Percentiles rank a stretch among this genome's conserved stretches.
Conservation (phyloP, 345 rosid species). For the Atalantia buxifolia region DNA sequence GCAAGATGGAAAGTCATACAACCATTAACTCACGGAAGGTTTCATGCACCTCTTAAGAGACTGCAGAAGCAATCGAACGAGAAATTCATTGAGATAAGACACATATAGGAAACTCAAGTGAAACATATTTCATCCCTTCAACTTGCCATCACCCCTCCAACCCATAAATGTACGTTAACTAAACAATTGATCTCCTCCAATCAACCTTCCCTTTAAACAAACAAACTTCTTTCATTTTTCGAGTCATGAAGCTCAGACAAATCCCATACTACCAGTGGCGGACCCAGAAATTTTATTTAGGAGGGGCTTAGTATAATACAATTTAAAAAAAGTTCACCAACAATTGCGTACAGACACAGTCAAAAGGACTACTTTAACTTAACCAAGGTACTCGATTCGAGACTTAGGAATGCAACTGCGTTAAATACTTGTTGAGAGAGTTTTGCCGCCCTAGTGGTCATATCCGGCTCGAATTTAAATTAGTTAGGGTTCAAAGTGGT, state of each 20-base stretch:
- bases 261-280: not conserved
- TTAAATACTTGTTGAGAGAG: no score
- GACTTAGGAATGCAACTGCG: no score
- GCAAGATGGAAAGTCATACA: not conserved
- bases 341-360: no score
- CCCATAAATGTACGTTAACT: no score
- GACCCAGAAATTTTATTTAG: no score
- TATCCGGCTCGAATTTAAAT: no score
- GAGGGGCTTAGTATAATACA: no score
- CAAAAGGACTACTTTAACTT: no score
- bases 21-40: not conserved
- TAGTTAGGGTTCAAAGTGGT: no score
- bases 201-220: not conserved
- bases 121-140: not conserved
- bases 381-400: no score
- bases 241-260: not conserved
- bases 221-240: not conserved
- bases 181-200: not conserved
- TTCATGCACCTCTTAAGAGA: not conserved
- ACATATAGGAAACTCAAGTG: not conserved
- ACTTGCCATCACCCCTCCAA: not conserved
- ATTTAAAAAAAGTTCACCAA: no score
- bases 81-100: not conserved
- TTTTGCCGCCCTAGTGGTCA: no score
- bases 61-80: not conserved